Evolutionary conservation across 441 rosid genomes (phyloP).

Genomic region (Pelargonium fulgidum): DNA sequence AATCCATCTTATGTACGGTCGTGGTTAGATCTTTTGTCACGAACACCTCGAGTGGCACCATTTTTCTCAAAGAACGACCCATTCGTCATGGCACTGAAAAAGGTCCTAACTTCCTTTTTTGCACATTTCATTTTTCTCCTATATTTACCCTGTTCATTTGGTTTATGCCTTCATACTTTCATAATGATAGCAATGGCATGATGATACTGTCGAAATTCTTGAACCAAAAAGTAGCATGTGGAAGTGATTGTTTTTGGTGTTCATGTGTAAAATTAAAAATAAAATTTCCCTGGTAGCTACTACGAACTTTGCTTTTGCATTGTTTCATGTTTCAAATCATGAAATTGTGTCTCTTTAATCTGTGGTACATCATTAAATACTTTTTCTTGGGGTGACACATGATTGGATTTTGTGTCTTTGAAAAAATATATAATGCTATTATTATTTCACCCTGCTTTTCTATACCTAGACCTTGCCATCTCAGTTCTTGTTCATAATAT

Average conservation of each 20-base stretch:
- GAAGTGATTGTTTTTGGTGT: no score
- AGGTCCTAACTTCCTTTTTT: slow-evolving; percentile 37
- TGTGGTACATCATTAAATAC: background rate
- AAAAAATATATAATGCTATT: background rate
- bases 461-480: slow-evolving; percentile 8
- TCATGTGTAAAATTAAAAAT: background rate
- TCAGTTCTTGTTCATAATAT: slow-evolving; percentile 43
- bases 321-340: background rate
- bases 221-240: background rate
- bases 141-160: background rate
- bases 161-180: background rate
- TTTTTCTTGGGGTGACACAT: background rate
- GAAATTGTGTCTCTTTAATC: background rate
- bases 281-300: background rate
- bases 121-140: slow-evolving; percentile 5
- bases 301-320: background rate
- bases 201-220: background rate
- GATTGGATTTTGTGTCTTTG: background rate
- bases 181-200: background rate
- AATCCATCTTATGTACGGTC: slow-evolving; percentile 63
- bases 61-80: slow-evolving; percentile 87
- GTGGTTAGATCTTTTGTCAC: slow-evolving; percentile 81
- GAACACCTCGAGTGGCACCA: slow-evolving; percentile 91
- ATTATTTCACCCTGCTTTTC: background rate
- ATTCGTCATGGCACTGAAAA: slow-evolving; percentile 61